These are phyloP conservation scores for Fusarium austroafricanum DNA, from an alignment of 2,329 filamentous ascomycete species.

Conservation along the genomic window DNA sequence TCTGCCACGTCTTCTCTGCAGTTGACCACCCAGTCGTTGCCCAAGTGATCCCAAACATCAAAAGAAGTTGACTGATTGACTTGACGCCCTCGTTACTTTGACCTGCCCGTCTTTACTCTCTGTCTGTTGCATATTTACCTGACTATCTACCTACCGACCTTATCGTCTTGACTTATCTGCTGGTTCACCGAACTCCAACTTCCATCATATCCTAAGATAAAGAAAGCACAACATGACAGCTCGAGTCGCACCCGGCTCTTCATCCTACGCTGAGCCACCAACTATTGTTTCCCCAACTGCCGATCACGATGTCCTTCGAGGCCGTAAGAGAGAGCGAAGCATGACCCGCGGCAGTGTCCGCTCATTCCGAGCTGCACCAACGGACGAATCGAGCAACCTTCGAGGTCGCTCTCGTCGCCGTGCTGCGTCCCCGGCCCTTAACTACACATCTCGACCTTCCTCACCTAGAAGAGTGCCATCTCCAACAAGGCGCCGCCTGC, in stretches of 20 bases:
- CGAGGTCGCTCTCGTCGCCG: constrained; percentile 56
- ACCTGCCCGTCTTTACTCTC: background rate
- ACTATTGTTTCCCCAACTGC: constrained; percentile 36
- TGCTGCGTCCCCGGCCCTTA: constrained; percentile 52
- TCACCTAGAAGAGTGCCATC: constrained; percentile 53
- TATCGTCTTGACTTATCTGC: constrained; percentile 14
- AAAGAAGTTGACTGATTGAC: constrained; percentile 2
- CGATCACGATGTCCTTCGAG: constrained; percentile 50
- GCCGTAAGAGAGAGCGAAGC: constrained; percentile 56
- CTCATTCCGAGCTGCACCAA: constrained; percentile 46
- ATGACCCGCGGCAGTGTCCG: constrained; percentile 49
- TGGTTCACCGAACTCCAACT: constrained; percentile 3
- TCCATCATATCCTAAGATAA: constrained; percentile 2
- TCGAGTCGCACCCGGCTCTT: constrained; percentile 33
- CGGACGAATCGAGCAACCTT: constrained; percentile 58
- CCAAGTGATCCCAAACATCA: constrained; percentile 28
- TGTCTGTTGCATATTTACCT: background rate
- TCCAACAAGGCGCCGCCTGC: constrained; percentile 56
- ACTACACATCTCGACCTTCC: constrained; percentile 48
- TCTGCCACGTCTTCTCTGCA: constrained; percentile 36
- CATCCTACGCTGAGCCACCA: constrained; percentile 42
- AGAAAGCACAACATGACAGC: constrained; percentile 42
- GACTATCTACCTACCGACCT: background rate
- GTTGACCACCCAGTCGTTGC: constrained; percentile 24
- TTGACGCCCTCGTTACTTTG: constrained; percentile 1